Evolutionary conservation across 805 yeast genomes (phyloP).

Genomic region (Cyberlindnera japonica): DNA sequence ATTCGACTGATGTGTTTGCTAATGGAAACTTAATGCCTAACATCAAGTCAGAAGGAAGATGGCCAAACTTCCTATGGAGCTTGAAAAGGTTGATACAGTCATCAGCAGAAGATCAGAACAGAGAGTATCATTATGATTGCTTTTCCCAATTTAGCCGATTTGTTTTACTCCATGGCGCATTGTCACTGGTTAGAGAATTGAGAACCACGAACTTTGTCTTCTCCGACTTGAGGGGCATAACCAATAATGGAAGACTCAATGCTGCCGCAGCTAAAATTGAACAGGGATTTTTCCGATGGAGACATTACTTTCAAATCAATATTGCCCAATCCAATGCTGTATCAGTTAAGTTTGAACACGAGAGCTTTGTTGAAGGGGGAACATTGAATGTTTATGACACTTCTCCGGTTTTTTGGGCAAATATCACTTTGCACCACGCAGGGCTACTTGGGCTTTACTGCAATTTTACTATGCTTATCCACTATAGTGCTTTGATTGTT

Average conservation of each 20-base stretch:
- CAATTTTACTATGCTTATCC: conserved; percentile 21
- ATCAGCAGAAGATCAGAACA: conserved; percentile 26
- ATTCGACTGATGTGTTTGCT: conserved; percentile 3
- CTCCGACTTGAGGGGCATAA: conserved; percentile 23
- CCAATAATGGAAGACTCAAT: conserved; percentile 25
- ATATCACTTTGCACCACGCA: conserved; percentile 26
- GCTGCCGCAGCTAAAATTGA: conserved; percentile 30
- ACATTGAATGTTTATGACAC: conserved; percentile 33
- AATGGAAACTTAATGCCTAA: conserved; percentile 21
- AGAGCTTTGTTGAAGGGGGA: not conserved
- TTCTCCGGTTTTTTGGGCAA: conserved; percentile 34
- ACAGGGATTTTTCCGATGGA: conserved; percentile 32
- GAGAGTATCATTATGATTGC: conserved; percentile 33
- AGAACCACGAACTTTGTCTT: conserved; percentile 25
- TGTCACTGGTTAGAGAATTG: conserved; percentile 28
- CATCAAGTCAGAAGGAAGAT: conserved; percentile 29
- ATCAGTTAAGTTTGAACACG: conserved; percentile 5
- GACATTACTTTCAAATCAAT: conserved; percentile 31
- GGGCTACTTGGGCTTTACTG: conserved; percentile 30
- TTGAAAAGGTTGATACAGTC: conserved; percentile 30
- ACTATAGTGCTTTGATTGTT: conserved; percentile 11
- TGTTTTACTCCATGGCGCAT: conserved; percentile 33
- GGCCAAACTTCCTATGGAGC: conserved; percentile 37
- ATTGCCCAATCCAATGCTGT: conserved; percentile 25
- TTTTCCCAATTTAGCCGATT: conserved; percentile 34